Evolutionary conservation across 2,329 filamentous ascomycete species (phyloP).

Genomic region (Monilinia laxa): DNA sequence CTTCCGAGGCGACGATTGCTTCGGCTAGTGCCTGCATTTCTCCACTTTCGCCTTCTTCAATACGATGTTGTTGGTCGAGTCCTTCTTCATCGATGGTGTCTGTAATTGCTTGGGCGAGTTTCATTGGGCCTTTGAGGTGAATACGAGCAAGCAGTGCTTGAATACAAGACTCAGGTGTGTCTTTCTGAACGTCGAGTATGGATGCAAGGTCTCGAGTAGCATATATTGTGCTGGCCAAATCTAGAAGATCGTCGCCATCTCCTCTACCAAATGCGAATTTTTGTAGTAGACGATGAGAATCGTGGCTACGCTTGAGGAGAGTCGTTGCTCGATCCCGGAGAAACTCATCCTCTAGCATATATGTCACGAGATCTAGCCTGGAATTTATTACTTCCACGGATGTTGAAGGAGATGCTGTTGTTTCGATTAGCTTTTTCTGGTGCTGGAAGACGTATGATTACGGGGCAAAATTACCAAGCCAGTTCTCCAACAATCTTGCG

Average conservation of each 20-base stretch:
- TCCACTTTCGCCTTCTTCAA: constrained; percentile 69
- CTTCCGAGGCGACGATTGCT: constrained; percentile 66
- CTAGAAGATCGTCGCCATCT: constrained; percentile 87
- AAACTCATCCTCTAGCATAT: constrained; percentile 64
- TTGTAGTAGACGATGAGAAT: constrained; percentile 86
- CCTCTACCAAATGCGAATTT: constrained; percentile 91
- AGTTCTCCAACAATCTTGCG: constrained; percentile 76
- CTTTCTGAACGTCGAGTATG: constrained; percentile 43
- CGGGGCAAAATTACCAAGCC: constrained; percentile 60
- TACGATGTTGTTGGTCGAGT: constrained; percentile 74
- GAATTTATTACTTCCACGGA: constrained; percentile 74
- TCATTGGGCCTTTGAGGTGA: constrained; percentile 62
- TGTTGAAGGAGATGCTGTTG: constrained; percentile 75
- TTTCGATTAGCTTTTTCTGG: constrained; percentile 21
- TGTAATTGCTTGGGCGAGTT: constrained; percentile 69
- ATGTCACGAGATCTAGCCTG: constrained; percentile 77
- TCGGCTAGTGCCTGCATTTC: constrained; percentile 73
- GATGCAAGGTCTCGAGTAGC: constrained; percentile 66
- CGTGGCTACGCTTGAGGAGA: constrained; percentile 72
- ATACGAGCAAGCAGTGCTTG: constrained; percentile 55
- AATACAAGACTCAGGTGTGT: constrained; percentile 42
- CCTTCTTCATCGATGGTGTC: constrained; percentile 90
- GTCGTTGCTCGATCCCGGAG: constrained; percentile 68
- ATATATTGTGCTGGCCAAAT: constrained; percentile 75
- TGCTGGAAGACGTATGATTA: no score